Evolutionary conservation across 2,329 filamentous ascomycete species (phyloP).

Genomic region (Fusarium sarcochroum): DNA sequence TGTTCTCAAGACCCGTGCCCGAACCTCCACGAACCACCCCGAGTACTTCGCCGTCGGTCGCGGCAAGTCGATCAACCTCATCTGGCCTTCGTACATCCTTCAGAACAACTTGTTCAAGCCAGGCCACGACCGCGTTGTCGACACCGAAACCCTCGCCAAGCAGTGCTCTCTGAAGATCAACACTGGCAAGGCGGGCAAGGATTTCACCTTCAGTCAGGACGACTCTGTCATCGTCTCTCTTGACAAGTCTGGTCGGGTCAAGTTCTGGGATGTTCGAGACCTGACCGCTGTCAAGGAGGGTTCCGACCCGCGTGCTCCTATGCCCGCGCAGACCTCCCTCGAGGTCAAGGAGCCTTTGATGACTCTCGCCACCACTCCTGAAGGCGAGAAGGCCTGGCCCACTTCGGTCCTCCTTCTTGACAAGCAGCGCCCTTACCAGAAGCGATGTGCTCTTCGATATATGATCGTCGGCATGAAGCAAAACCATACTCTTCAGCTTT

Average conservation of each 20-base stretch:
- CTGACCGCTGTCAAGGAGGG: conserved; percentile 71
- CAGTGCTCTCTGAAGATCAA: conserved; percentile 94
- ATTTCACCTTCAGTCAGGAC: conserved; percentile 98
- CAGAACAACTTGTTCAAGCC: conserved; percentile 74
- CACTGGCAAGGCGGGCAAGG: conserved; percentile 97
- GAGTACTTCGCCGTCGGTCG: conserved; percentile 96
- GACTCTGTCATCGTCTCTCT: conserved; percentile 94
- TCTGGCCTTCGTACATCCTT: conserved; percentile 77
- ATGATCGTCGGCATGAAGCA: conserved; percentile 99
- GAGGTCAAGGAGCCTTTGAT: conserved; percentile 90
- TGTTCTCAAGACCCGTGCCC: conserved; percentile 94
- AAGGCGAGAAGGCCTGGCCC: conserved; percentile 94
- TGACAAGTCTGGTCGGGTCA: conserved; percentile 95
- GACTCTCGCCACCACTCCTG: conserved; percentile 87
- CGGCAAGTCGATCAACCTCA: conserved; percentile 94
- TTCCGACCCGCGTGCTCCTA: conserved; percentile 64
- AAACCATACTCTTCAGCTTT: conserved; percentile 97
- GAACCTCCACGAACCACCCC: conserved; percentile 88
- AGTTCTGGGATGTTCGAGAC: conserved; percentile 97
- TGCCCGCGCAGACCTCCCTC: conserved; percentile 70
- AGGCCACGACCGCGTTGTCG: conserved; percentile 77
- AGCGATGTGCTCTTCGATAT: conserved; percentile 90
- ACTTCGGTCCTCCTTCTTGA: conserved; percentile 97
- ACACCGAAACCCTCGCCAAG: conserved; percentile 88
- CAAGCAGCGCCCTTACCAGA: conserved; percentile 93